Evolutionary conservation across 495 filamentous ascomycete species (phyloP), one percentile per base, ranked within the genome.

Genomic region (Penicillium lagena): DNA sequence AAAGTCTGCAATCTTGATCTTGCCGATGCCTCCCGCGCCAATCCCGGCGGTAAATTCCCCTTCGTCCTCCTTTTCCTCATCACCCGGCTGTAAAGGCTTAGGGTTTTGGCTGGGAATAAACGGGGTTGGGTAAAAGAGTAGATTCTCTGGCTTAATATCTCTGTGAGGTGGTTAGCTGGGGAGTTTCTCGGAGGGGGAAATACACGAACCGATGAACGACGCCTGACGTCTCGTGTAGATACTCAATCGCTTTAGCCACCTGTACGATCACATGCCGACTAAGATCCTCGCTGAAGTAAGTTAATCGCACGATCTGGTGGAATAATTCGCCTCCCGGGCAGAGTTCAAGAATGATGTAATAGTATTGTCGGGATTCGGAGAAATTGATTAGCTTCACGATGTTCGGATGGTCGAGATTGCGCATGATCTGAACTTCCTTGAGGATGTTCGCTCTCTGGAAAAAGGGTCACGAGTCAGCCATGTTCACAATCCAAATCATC

Each of bases 341-440:
- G 31, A 98, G 80, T 64, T 98, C 94, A 31, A 98, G 78, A 39
- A 98, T 79, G 52, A 98, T 95, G 67, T 91, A 98, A 59, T 98
- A 98, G 56, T 96, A 96, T 67, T 96, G 89, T 32, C 74, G 77
- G 7, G 90, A 94, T 66, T 98, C 93, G 43, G 86, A 86, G 57
- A 98, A 98, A 54, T 94, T 86, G 52, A 96, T 77, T 14, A 98
- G 78, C 55, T 87, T 89, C 67, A 94, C 80, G 54, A 98, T 89
- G 56, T 96, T 96, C 14, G 90, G 90, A 52, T 98, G 94, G 51
- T 97, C 89, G 39, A 97, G 73, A 56, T 90, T 84, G 35, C 89
- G 87, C 93, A 98, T 98, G 61, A 98, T 97, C 62, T 95, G 90
- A 10, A 98, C 94, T 62, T 98, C 93, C 64, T 98, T 98, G 38